Evolutionary conservation across 1,284 basidiomycete genomes (phyloP).

Genomic region (Coniferiporia weirii): DNA sequence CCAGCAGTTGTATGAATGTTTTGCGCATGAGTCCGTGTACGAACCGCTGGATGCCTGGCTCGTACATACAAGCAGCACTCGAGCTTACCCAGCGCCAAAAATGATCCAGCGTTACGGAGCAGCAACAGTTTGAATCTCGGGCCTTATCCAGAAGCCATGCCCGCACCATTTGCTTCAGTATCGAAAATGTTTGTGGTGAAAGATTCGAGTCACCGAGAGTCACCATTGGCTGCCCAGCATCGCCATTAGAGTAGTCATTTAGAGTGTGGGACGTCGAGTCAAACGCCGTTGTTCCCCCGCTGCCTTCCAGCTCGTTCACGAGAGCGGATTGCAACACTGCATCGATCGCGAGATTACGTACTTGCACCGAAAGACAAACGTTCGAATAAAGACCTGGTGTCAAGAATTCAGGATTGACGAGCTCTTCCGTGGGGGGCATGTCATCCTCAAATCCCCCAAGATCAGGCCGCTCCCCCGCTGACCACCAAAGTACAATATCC

Average conservation of each 20-base stretch:
- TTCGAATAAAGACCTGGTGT: conserved; percentile 88
- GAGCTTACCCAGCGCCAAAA: conserved; percentile 98
- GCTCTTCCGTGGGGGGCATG: conserved; percentile 68
- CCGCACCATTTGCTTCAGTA: conserved; percentile 88
- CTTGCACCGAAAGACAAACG: conserved; percentile 86
- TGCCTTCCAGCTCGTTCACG: conserved; percentile 96
- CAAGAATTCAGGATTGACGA: conserved; percentile 83
- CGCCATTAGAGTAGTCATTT: conserved; percentile 84
- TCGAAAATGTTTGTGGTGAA: conserved; percentile 84
- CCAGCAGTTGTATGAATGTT: conserved; percentile 93
- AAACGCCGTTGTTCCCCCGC: conserved; percentile 87
- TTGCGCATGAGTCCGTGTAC: conserved; percentile 96
- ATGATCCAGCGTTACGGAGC: conserved; percentile 74
- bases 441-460: conserved; percentile 93
- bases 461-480: conserved; percentile 83
- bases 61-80: conserved; percentile 81
- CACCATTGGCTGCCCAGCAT: conserved; percentile 63
- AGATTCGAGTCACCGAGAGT: conserved; percentile 89
- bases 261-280: conserved; percentile 89
- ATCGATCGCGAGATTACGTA: conserved; percentile 92
- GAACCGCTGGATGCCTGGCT: conserved; percentile 92
- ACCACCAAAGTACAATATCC: conserved; percentile 98
- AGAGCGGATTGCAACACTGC: conserved; percentile 91
- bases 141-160: conserved; percentile 91
- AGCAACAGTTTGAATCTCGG: conserved; percentile 56